Conservation (phyloP, 441 rosid genomes). For the Populus hybrid region DNA sequence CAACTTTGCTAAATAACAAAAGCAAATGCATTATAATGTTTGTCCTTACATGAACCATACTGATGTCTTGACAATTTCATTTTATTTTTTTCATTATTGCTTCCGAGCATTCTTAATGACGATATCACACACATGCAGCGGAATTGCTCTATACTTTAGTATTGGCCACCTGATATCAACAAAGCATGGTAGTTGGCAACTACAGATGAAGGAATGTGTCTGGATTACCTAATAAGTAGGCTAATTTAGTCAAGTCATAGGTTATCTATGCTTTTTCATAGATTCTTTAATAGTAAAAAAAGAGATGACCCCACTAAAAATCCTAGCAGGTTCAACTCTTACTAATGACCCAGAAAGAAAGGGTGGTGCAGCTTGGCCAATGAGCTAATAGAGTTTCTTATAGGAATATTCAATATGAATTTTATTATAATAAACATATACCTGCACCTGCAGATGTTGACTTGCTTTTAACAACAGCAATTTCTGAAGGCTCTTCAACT, state of each 20-base stretch:
- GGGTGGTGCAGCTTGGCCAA: background rate
- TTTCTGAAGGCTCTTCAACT: slow-evolving; percentile 32
- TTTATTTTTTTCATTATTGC: background rate
- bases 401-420: background rate
- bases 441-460: slow-evolving; percentile 59
- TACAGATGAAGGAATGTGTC: background rate
- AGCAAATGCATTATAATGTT: background rate
- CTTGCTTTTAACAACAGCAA: slow-evolving; percentile 32
- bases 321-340: background rate
- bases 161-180: background rate
- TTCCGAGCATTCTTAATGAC: background rate
- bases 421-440: slow-evolving; percentile 21
- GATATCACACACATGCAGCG: background rate
- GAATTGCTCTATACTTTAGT: background rate
- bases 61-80: no score
- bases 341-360: background rate
- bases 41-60: background rate
- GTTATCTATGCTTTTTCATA: no score
- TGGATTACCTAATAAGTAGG: background rate
- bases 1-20: background rate
- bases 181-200: background rate
- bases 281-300: no score
- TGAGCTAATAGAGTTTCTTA: background rate
- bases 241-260: background rate
- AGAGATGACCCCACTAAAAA: no score